Base-by-base conservation (phyloP, 2,329 filamentous ascomycete genomes). In the Aspergillus sp. region DNA sequence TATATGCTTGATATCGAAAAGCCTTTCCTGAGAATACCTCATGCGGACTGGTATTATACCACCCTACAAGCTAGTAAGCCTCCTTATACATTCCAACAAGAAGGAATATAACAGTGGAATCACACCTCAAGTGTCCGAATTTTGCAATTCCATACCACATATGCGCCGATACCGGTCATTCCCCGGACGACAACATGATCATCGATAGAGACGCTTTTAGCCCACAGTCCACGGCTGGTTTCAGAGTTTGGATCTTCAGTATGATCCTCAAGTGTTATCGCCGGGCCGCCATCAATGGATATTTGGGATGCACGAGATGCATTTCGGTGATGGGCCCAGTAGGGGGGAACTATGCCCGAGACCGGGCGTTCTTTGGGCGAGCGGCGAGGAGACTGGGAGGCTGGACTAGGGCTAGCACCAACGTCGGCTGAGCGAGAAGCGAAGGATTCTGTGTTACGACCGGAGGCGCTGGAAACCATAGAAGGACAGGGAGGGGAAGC, bases 121-220 rank as follows among this genome's bases (percentile, higher is more conserved):
- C 86, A 73, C 72, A 93, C 91, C 74, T 86, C 89, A 51, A 98
- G 78, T 3, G 92, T 97, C 73, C 95, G 87, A 45, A 99, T 90
- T 48, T 83, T 86, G 68, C 95, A 92, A 70, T 91, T 95, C 90
- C 91, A 99, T 7, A 96, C 92, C 1, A 97, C 91, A 77, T 98
- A 99, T 2, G 93, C 90, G n/a, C 93, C 93, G 48, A 87, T 77
- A 6, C 83, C 83, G 4, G 81, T 78, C 52, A 78, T 81, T 8
- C 84, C 86, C 60, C 81, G 80, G 31, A 89, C 81, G 62, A 88
- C 79, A 35, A 83, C 80, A 75, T 86, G 82, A 67, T 87, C 84
- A 56, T 86, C 81, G 52, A 89, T 84, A 6, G 79, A 77, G 41
- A 87, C 86, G 56, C 81, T 80, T 52, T 79, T 82, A 8, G 86